phyloP scores from a whole-genome alignment of 31 red algal species.

The Bonnemaisonia californica region DNA sequence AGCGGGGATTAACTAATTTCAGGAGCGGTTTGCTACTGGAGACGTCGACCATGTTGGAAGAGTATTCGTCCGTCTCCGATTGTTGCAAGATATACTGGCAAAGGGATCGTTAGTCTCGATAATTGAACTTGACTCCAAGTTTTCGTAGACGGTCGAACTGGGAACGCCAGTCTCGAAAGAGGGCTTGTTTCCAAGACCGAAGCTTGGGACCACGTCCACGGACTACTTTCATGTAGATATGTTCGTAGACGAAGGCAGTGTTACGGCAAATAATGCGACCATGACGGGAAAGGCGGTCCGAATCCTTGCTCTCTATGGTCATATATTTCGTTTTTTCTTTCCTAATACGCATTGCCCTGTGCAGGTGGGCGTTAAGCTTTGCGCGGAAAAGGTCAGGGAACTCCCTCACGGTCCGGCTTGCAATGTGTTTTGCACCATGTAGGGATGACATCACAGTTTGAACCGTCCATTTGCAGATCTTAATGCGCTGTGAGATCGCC shows the following conservation, averaged over 20 bases:
- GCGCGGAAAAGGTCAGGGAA: background rate
- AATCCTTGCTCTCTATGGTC: background rate
- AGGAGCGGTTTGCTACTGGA: background rate
- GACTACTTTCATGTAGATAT: background rate
- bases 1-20: background rate
- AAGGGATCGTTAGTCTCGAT: background rate
- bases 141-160: slow-evolving; percentile 6
- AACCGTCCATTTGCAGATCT: background rate
- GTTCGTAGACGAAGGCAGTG: no score
- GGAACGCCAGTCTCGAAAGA: background rate
- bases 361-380: background rate
- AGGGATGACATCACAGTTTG: background rate
- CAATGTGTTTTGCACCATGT: background rate
- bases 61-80: background rate
- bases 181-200: background rate
- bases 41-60: background rate
- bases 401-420: background rate
- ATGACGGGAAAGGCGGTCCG: background rate
- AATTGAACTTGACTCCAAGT: slow-evolving; percentile 21
- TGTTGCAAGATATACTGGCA: slow-evolving; percentile 1
- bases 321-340: background rate
- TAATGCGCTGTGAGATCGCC: background rate
- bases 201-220: background rate
- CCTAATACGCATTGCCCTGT: background rate
- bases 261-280: background rate